Conservation (phyloP, 2,329 filamentous ascomycete species). For the Claviceps sp. region DNA sequence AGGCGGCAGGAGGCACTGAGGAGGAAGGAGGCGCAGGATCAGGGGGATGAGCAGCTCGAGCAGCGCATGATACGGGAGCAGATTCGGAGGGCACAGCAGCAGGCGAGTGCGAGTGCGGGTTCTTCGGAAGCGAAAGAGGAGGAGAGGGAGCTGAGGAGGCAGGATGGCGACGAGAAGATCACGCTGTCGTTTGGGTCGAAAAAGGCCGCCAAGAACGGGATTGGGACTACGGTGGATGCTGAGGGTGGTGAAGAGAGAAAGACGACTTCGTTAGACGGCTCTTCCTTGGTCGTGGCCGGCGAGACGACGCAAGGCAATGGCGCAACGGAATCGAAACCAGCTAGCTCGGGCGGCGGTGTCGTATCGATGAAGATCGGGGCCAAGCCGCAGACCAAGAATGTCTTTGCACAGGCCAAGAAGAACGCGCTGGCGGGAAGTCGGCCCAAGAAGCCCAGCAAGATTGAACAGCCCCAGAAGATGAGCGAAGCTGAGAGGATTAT, state of each 20-base stretch:
- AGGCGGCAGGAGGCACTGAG: slow-evolving; percentile 66
- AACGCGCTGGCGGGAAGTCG: slow-evolving; percentile 46
- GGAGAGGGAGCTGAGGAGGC: slow-evolving; percentile 38
- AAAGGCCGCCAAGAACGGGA: slow-evolving; percentile 11
- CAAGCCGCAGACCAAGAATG: slow-evolving; percentile 61
- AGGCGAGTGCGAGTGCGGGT: slow-evolving; percentile 26
- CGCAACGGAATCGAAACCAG: slow-evolving; percentile 18
- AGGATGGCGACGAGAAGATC: slow-evolving; percentile 58
- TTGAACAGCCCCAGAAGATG: slow-evolving; percentile 65
- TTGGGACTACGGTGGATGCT: neutral
- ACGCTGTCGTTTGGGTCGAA: slow-evolving; percentile 52
- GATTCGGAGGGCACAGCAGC: slow-evolving; percentile 60
- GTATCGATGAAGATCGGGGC: slow-evolving; percentile 52
- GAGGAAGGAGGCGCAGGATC: slow-evolving; percentile 75
- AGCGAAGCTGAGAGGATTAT: slow-evolving; percentile 81
- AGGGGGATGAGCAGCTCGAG: slow-evolving; percentile 82
- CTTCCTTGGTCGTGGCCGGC: slow-evolving; percentile 7
- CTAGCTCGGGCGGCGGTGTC: slow-evolving; percentile 25
- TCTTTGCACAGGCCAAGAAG: slow-evolving; percentile 55
- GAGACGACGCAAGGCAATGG: slow-evolving; percentile 5
- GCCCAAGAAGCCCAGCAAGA: slow-evolving; percentile 45
- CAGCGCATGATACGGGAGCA: slow-evolving; percentile 72
- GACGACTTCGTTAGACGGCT: slow-evolving; percentile 11
- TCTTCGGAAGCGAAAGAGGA: slow-evolving; percentile 27
- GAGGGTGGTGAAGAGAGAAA: slow-evolving; percentile 4